Base-by-base conservation (phyloP, 2,329 filamentous ascomycete genomes). In the Coniochaeta sp. region DNA sequence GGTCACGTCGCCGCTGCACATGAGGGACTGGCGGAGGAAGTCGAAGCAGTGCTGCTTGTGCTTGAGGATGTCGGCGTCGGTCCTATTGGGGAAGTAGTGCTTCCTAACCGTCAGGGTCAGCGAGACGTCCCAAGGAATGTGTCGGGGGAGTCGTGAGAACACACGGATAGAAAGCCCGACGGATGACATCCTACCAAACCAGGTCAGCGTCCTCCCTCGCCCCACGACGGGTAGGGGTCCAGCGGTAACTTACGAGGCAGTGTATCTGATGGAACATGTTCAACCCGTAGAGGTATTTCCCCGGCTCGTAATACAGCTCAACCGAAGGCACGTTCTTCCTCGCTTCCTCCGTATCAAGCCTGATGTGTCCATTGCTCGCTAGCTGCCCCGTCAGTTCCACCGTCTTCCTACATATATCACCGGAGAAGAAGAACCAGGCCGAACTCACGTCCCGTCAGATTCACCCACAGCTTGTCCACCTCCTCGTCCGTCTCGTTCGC, bases 1-100 rank as follows among this genome's bases (percentile, higher is more conserved):
- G 24, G 58, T 54, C 17, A 55, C 58, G 34, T 59, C 58, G 28
- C 58, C 58, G 47, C 44, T 55, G 36, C 58, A 59, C 58, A 59
- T 59, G 58, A 59, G 42, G 22, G 58, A 59, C 58, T 59, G 58
- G 4, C 58, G 44, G 22, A 59, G 58, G 58, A 36, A 59, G 58
- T 59, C 58, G 22, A 59, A 24, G 36, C 58, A 59, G 34, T 59
- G 58, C 22, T 59, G 22, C 47, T 59, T 59, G 58, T 59, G 58
- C 30, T 36, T 22, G 47, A 1, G 10, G 9, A 55, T 34, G 1
- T 59, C 47, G 17, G 4, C 32, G 1, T 34, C 47, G 14, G 47
- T 40, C 19, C 40, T 55, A 19, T 55, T 30, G 17, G 58, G 58
- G 58, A 59, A 59, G 50, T 59, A 59, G 38, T 59, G 58, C 7